phyloP scores from a whole-genome alignment of 805 yeast species.

The Starmera dryadoides region DNA sequence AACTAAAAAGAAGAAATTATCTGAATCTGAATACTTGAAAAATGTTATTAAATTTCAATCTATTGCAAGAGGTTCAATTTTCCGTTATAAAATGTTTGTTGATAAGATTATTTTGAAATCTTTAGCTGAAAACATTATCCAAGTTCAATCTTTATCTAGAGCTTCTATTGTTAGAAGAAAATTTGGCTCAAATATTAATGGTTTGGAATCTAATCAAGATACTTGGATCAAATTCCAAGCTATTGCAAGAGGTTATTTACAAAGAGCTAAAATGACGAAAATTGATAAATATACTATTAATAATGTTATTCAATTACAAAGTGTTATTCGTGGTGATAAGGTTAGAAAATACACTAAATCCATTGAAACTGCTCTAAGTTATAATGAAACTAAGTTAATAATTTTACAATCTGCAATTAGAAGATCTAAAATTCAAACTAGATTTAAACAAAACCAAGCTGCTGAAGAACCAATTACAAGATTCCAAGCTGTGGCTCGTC shows the following conservation, averaged over 20 bases:
- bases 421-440: constrained; percentile 2
- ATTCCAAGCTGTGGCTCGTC: constrained; percentile 33
- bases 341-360: constrained; percentile 19
- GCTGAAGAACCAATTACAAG: constrained; percentile 13
- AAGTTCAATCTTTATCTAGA: constrained; percentile 43
- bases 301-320: constrained; percentile 27
- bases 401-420: constrained; percentile 13
- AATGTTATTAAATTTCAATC: constrained; percentile 55
- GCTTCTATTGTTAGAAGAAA: constrained; percentile 32
- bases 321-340: constrained; percentile 33
- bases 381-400: constrained; percentile 11
- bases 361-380: constrained; percentile 8
- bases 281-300: constrained; percentile 8
- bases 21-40: constrained; percentile 14
- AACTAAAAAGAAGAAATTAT: constrained; percentile 10
- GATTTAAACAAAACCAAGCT: not conserved
- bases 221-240: constrained; percentile 27
- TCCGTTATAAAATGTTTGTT: constrained; percentile 58
- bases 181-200: constrained; percentile 21
- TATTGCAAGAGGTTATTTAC: constrained; percentile 24
- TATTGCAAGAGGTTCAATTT: constrained; percentile 58
- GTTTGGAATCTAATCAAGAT: constrained; percentile 10
- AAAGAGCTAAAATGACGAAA: constrained; percentile 7
- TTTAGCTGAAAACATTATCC: constrained; percentile 41
- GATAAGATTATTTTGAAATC: constrained; percentile 54